phyloP scores from a whole-genome alignment of 768 basidiomycete species.

The Kwoniella mangroviensis region DNA sequence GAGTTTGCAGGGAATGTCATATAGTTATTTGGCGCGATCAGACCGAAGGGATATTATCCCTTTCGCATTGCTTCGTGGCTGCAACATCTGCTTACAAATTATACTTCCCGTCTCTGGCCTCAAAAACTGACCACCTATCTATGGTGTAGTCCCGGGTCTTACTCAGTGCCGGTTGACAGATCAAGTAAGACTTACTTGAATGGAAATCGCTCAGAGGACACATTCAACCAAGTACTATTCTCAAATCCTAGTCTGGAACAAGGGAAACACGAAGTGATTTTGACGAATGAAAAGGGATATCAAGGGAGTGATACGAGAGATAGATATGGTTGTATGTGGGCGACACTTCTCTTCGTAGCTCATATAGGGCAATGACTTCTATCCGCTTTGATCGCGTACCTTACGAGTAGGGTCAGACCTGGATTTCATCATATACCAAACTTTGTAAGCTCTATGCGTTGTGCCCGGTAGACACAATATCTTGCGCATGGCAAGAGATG shows the following conservation, averaged over 20 bases:
- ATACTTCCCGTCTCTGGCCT: too few relatives aligned
- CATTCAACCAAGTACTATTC: not conserved
- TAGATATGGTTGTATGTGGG: not conserved
- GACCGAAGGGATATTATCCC: not conserved
- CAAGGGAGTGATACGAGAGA: not conserved
- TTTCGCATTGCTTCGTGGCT: too few relatives aligned
- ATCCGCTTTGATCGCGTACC: too few relatives aligned
- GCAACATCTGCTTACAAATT: too few relatives aligned
- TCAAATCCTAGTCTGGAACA: not conserved
- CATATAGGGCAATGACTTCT: not conserved
- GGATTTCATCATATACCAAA: slow-evolving; percentile 8
- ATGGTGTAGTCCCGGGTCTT: slow-evolving; percentile 1
- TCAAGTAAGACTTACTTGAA: not conserved
- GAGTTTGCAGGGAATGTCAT: not conserved
- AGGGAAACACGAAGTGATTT: not conserved
- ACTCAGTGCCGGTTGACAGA: not conserved
- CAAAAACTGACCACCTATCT: too few relatives aligned
- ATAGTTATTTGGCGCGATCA: slow-evolving; percentile 5
- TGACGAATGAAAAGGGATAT: slow-evolving; percentile 5
- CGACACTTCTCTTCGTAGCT: not conserved
- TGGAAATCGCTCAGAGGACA: not conserved
- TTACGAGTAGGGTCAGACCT: slow-evolving; percentile 1
- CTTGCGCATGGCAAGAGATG: too few relatives aligned
- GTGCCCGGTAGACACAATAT: not conserved
- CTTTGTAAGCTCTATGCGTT: not conserved